Evolutionary conservation across 139 green algal species (phyloP), one percentile per base, ranked within the genome.

Genomic region (Picochlorum sp.): DNA sequence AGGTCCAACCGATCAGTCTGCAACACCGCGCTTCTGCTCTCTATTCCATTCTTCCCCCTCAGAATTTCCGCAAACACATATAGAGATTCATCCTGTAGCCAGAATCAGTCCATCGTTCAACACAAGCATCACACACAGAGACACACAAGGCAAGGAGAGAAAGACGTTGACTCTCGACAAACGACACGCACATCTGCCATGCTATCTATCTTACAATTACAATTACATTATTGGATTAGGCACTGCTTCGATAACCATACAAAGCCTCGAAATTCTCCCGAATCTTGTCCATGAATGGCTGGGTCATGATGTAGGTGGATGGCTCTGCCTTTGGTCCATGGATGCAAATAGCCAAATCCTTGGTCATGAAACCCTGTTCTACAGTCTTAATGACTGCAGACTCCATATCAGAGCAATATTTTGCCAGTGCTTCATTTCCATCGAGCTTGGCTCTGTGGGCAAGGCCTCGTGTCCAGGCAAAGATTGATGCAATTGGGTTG

Each of bases 401-500:
- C 79, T 97, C 92, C 52, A 97, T 74, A 47, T 88, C 82, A 30
- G 62, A 61, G 66, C 73, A 86, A 61, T 87, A 97, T 60, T 89
- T 67, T 8, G 71, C 61, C 63, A 98, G 81, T 50, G 71, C 75
- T 1, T 70, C 21, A 76, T 97, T 97, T 74, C 59, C 68, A 71
- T 97, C 90, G 15, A 97, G 89, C 83, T 96, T 96, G 56, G 76
- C 90, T 38, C 89, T 84, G 78, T 95, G 86, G 41, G 74, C 77
- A 49, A 98, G 84, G 50, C 92, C 92, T 21, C 92, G 81, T 2
- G 88, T 96, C 92, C 92, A 98, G 0, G 92, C 92, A 67, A 95
- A 98, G 72, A 97, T 97, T 71, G 82, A 92, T 18, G 90, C 90
- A 3, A 97, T 84, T 18, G 90, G 91, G 77, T 98, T 98, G 70